Evolutionary conservation across 805 yeast species (phyloP), one percentile per base, ranked within the genome.

Genomic region (Maudiozyma saulgeensis): DNA sequence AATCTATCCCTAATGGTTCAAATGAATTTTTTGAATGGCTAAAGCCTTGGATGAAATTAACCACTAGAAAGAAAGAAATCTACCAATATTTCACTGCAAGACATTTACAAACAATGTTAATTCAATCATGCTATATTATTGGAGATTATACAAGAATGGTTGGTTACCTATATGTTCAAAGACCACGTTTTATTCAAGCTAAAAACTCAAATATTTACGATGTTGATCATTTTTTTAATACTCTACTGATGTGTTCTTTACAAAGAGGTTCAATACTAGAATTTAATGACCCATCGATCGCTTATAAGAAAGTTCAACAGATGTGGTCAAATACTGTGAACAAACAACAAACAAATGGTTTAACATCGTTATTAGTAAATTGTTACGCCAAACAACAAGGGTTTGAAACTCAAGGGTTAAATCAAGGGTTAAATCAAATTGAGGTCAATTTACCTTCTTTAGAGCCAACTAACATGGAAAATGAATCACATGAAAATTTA

Each of bases 181-280:
- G 48, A 23, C 39, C 49, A 4, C 44, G 45, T n/a, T 63, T 64
- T 46, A 37, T 51, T 6, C 45, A 53, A 18, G 63, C 65, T 8
- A 45, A 47, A 9, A 56, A 61, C 35, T 23, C 23, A 4, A 48
- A 47, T 4, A 51, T 58, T 6, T 62, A 47, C 41, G 62, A 64
- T 48, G 51, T 61, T 3, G 66, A 63, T 19, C 62, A 58, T 37
- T 58, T 61, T 32, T 62, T 61, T 45, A 62, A 62, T 48, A 52
- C 64, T 1, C 40, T 62, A 21, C 5, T 61, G n/a, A 56, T 59
- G 55, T 62, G 66, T 51, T 58, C 56, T 41, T 38, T 64, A 37
- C 66, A 63, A 23, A 59, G 66, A 52, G 56, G 57, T 42, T 48
- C 46, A 6, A 32, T 53, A 9, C 44, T 48, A 19, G 37, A 53